Evolutionary conservation across 192 early-diverging fungal species (phyloP).

Genomic region (Coemansia sp.): DNA sequence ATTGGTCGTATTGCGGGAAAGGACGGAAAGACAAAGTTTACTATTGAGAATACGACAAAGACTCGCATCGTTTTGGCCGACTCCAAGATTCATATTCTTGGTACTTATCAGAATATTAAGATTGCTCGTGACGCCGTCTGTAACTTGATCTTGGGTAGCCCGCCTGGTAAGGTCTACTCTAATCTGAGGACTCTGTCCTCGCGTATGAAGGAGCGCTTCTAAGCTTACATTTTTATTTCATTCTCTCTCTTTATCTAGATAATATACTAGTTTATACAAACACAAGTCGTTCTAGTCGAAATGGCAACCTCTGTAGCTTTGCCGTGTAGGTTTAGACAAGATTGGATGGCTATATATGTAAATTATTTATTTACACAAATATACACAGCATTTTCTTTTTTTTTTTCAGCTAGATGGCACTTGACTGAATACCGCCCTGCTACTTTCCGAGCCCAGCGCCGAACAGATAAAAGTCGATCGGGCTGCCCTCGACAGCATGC

Average conservation of each 20-base stretch:
- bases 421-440: too few relatives aligned
- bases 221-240: slow-evolving; percentile 17
- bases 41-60: slow-evolving; percentile 97
- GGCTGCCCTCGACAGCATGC: too few relatives aligned
- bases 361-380: too few relatives aligned
- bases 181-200: slow-evolving; percentile 84
- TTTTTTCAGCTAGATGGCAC: too few relatives aligned
- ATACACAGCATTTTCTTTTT: too few relatives aligned
- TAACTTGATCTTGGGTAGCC: slow-evolving; percentile 87
- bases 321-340: too few relatives aligned
- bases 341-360: too few relatives aligned
- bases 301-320: too few relatives aligned
- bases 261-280: neutral
- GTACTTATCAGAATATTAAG: slow-evolving; percentile 96
- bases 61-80: slow-evolving; percentile 97
- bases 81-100: slow-evolving; percentile 95
- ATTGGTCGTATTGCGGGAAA: slow-evolving; percentile 99
- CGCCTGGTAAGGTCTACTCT: slow-evolving; percentile 96
- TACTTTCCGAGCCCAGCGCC: too few relatives aligned
- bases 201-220: slow-evolving; percentile 96
- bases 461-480: too few relatives aligned
- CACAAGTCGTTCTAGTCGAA: too few relatives aligned
- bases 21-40: slow-evolving; percentile 95
- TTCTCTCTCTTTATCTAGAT: neutral
- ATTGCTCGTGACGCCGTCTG: slow-evolving; percentile 94